These are phyloP conservation scores for Aspergillus coremiiformis DNA, from an alignment of 495 filamentous ascomycete genomes.

Conservation along the genomic window DNA sequence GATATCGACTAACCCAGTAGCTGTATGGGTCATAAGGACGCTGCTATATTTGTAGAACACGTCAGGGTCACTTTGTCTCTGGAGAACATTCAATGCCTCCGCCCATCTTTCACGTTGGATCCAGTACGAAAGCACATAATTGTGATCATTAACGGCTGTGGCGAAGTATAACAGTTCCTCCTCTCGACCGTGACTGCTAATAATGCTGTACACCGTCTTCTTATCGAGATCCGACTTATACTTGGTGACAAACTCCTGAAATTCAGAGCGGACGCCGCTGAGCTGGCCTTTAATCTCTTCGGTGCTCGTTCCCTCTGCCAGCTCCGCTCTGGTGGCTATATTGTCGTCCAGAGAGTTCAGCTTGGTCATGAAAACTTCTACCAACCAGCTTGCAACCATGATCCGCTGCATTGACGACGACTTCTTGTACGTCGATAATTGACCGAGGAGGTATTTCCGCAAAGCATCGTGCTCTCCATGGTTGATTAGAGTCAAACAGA, in stretches of 20 bases:
- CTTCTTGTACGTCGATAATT: conserved; percentile 76
- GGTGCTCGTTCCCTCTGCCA: conserved; percentile 61
- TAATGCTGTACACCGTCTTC: conserved; percentile 90
- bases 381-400: conserved; percentile 92
- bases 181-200: conserved; percentile 90
- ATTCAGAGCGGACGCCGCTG: conserved; percentile 60
- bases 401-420: conserved; percentile 80
- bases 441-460: conserved; percentile 80
- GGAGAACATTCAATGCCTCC: conserved; percentile 80
- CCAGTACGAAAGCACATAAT: conserved; percentile 95
- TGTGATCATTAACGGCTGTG: conserved; percentile 78
- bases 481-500: conserved; percentile 85
- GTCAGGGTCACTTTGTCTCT: conserved; percentile 82
- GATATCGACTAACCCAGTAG: conserved; percentile 81
- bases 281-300: conserved; percentile 69
- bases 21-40: conserved; percentile 86
- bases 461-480: conserved; percentile 84
- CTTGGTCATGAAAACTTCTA: conserved; percentile 96
- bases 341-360: conserved; percentile 91
- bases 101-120: conserved; percentile 90
- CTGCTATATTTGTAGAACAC: conserved; percentile 94
- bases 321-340: conserved; percentile 80
- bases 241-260: conserved; percentile 76
- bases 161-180: conserved; percentile 89
- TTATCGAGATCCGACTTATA: conserved; percentile 81